Base-by-base conservation (phyloP, 2,329 filamentous ascomycete genomes). In the Exophiala sp. region DNA sequence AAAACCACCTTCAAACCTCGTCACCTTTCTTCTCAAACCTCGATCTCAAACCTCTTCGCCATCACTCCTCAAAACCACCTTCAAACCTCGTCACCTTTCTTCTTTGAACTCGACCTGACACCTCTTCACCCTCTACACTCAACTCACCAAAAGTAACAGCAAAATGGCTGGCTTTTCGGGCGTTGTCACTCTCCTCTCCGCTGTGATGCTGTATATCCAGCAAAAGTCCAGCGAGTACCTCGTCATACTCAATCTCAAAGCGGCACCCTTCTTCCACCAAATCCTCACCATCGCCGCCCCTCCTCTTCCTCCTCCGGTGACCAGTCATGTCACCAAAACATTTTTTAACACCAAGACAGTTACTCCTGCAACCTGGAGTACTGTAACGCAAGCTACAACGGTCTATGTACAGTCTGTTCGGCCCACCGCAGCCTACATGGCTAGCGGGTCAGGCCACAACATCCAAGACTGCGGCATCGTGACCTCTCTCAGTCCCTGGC, bases 131-230 rank as follows among this genome's bases (percentile, higher is more conserved):
- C n/a, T n/a, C n/a, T n/a, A n/a, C n/a, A n/a, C n/a, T n/a, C n/a
- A n/a, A n/a, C n/a, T n/a, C n/a, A n/a, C n/a, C n/a, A n/a, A n/a
- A 27, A 27, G 10, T 10, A 10, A 32, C 24, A 34, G 24, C 42
- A 21, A 44, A 23, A 44, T 44, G 42, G 42, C 42, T 5, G 13
- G 27, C 11, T 32, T 44, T 21, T 9, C 42, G 16, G 24, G n/a
- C 23, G 21, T 44, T 14, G 16, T 44, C 42, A 14, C 19, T 14
- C 13, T 34, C 18, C 30, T 44, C 24, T 21, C 24, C 5, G 23
- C n/a, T 21, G 6, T 35, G 24, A 23, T 44, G 42, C 23, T 44
- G 22, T 34, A 41, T 9, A 21, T 41, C 7, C 38, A 41, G 23
- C 21, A 41, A 21, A 41, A 41, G 21, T 8, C 38, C 6, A 23